phyloP scores from a whole-genome alignment of 2,329 filamentous ascomycete genomes.

The Dothideomycetes sp. region DNA sequence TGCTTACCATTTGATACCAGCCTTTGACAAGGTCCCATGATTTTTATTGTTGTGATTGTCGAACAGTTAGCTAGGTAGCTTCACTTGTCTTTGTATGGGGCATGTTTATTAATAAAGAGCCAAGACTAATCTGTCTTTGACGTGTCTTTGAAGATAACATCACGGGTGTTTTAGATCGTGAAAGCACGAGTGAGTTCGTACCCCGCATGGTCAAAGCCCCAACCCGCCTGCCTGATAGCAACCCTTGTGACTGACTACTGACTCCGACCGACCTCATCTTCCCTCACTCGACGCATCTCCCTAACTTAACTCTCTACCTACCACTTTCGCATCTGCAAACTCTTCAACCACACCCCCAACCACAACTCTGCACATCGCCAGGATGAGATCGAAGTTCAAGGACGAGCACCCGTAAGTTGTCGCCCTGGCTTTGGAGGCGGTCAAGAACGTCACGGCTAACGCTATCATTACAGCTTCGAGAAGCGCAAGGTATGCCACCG shows the following conservation, averaged over 20 bases:
- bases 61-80: no score
- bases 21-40: neutral
- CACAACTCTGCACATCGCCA: slow-evolving; percentile 37
- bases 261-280: slow-evolving; percentile 1
- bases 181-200: no score
- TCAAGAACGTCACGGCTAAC: slow-evolving; percentile 16
- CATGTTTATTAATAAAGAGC: no score
- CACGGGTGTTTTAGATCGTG: no score
- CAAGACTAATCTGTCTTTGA: no score
- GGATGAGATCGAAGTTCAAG: slow-evolving; percentile 99
- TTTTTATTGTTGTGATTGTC: no score
- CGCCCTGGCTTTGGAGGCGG: slow-evolving; percentile 7
- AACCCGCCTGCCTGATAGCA: slow-evolving; percentile 7
- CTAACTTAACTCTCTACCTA: neutral
- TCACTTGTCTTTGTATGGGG: no score
- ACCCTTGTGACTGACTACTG: neutral
- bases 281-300: neutral
- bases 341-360: slow-evolving; percentile 4
- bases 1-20: no score
- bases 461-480: slow-evolving; percentile 54
- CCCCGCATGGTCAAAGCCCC: slow-evolving; percentile 12
- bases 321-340: neutral
- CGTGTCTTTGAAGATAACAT: no score
- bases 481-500: slow-evolving; percentile 69
- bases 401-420: slow-evolving; percentile 72